Percentiles rank a stretch among this genome's conserved stretches.
These are phyloP conservation scores for Eimeria maxima DNA, from an alignment of 169 alveolate species.

Conservation along the genomic window DNA sequence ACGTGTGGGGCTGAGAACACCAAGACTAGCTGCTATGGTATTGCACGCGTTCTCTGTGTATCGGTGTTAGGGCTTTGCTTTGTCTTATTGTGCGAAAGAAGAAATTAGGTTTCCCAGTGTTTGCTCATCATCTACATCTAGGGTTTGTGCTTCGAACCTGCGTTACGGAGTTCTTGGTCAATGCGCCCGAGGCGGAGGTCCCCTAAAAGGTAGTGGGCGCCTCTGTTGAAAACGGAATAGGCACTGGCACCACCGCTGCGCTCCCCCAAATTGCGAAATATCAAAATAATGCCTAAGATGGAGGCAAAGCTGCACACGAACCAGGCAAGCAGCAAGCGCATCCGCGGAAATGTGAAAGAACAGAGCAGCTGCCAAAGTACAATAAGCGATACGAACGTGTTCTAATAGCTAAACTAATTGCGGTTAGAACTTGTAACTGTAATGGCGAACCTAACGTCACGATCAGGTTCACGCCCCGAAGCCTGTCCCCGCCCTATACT, in stretches of 20 bases:
- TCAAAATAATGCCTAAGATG: constrained; percentile 8
- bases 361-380: background rate
- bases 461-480: too few species aligned
- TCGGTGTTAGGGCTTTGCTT: too few species aligned
- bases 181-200: constrained; percentile 41
- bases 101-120: too few species aligned
- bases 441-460: too few species aligned
- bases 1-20: background rate
- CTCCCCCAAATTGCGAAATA: constrained; percentile 30
- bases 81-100: too few species aligned
- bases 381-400: too few species aligned
- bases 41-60: too few species aligned
- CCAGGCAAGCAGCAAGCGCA: background rate
- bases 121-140: background rate
- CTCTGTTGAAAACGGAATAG: constrained; percentile 43
- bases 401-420: too few species aligned
- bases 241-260: constrained; percentile 42
- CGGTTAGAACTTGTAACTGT: too few species aligned
- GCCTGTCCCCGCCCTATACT: too few species aligned
- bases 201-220: constrained; percentile 52
- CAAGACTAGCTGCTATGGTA: background rate
- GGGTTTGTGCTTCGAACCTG: background rate
- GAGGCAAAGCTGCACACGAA: constrained; percentile 22
- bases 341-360: background rate
- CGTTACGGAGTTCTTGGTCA: constrained; percentile 20